These are phyloP conservation scores for Aspergillus hancockii DNA, from an alignment of 495 filamentous ascomycete genomes.

Conservation along the genomic window DNA sequence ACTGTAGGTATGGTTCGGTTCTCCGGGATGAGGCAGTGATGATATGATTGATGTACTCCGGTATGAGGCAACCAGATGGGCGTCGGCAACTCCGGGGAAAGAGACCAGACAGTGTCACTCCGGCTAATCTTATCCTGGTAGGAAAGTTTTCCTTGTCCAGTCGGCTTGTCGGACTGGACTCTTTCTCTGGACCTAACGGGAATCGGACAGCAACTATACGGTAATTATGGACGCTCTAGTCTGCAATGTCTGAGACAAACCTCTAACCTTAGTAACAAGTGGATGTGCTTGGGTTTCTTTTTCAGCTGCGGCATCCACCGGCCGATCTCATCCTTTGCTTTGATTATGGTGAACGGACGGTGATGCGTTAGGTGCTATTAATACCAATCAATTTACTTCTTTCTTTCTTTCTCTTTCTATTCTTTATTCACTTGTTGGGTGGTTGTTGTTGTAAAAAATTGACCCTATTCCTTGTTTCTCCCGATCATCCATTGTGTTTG, in stretches of 20 bases:
- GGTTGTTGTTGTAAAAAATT: background rate
- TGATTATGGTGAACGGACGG: slow-evolving; percentile 11
- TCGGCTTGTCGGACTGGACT: background rate
- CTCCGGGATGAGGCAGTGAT: too few relatives aligned
- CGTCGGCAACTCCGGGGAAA: slow-evolving; percentile 1
- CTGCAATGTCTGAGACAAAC: slow-evolving; percentile 24
- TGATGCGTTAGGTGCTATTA: background rate
- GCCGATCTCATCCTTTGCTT: slow-evolving; percentile 23
- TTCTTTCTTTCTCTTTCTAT: background rate
- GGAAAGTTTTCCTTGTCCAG: background rate
- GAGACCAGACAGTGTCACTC: background rate
- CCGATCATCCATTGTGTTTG: too few relatives aligned
- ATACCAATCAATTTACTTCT: background rate
- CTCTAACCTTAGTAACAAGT: slow-evolving; percentile 23
- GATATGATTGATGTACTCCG: too few relatives aligned
- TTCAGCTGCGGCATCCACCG: slow-evolving; percentile 21
- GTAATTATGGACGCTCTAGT: slow-evolving; percentile 12
- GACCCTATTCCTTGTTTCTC: background rate
- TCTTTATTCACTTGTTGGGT: background rate
- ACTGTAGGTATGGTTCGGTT: too few relatives aligned
- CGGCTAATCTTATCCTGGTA: background rate
- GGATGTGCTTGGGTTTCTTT: slow-evolving; percentile 9
- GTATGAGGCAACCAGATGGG: too few relatives aligned
- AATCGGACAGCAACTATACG: slow-evolving; percentile 9
- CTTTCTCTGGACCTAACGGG: slow-evolving; percentile 1